Percentiles rank a stretch among this genome's conserved stretches.
Evolutionary conservation across 352 stramenopile genomes (phyloP).

Genomic region (Saprolegnia parasitica): DNA sequence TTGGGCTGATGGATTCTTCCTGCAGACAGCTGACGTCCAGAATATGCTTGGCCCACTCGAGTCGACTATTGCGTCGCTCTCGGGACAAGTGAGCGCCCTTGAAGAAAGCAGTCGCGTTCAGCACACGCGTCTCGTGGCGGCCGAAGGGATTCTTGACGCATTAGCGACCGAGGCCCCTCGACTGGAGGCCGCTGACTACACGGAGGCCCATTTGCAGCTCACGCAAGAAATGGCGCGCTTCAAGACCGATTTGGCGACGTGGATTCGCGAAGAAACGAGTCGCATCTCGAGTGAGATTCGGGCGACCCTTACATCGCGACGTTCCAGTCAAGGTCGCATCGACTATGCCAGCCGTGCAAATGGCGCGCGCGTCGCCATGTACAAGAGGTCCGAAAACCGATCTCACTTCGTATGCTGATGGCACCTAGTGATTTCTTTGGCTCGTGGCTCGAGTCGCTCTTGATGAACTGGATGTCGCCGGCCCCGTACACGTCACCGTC

Average conservation of each 20-base stretch:
- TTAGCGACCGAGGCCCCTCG: neutral
- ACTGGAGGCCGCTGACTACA: too few relatives aligned
- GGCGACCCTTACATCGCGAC: too few relatives aligned
- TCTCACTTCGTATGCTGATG: neutral
- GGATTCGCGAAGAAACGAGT: neutral
- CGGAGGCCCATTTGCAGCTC: neutral
- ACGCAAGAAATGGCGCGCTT: neutral
- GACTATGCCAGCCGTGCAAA: slow-evolving; percentile 19
- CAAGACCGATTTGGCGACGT: neutral
- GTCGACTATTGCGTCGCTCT: neutral
- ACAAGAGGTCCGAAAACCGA: slow-evolving; percentile 39
- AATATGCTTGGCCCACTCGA: slow-evolving; percentile 3
- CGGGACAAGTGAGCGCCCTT: slow-evolving; percentile 5
- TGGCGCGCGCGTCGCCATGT: slow-evolving; percentile 41
- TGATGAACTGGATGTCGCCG: slow-evolving; percentile 32
- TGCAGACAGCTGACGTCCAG: slow-evolving; percentile 21
- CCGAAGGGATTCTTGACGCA: neutral
- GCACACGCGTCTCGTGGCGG: neutral
- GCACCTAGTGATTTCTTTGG: slow-evolving; percentile 52
- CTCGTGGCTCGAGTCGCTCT: slow-evolving; percentile 34
- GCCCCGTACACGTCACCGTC: slow-evolving; percentile 57
- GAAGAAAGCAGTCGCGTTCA: neutral
- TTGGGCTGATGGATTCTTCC: neutral
- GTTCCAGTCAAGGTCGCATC: neutral
- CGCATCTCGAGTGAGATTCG: neutral